These are phyloP conservation scores for Heteromeles arbutifolia DNA, from an alignment of 306 rosid genomes.

Conservation along the genomic window DNA sequence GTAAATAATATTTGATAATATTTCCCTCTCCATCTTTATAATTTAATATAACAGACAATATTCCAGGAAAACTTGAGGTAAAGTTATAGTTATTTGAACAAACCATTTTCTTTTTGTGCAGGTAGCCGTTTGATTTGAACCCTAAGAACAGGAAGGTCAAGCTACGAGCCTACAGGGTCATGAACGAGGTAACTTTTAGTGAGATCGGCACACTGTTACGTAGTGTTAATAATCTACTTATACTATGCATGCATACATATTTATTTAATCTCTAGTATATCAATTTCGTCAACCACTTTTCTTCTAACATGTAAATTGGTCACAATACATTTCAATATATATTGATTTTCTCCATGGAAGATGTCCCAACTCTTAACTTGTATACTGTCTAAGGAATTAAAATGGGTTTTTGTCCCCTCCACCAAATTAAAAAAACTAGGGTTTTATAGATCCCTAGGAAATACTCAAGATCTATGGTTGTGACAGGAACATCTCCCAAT, in stretches of 20 bases:
- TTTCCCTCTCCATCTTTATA: not conserved
- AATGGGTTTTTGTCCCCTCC: slow-evolving; percentile 17
- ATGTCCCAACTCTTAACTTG: slow-evolving; percentile 1
- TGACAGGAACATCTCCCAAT: slow-evolving; percentile 27
- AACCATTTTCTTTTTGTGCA: not conserved
- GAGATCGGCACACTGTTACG: not conserved
- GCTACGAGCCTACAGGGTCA: not conserved
- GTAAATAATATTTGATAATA: not conserved
- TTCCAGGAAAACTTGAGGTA: slow-evolving; percentile 8
- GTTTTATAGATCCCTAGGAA: slow-evolving; percentile 32
- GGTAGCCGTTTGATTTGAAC: slow-evolving; percentile 6
- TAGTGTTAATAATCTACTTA: too few species aligned
- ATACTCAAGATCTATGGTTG: slow-evolving; percentile 31
- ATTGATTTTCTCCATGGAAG: not conserved
- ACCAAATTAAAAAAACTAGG: not conserved
- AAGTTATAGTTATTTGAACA: slow-evolving; percentile 8
- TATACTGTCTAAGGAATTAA: slow-evolving; percentile 7
- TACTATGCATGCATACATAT: not conserved
- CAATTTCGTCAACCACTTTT: not conserved
- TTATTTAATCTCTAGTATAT: not conserved
- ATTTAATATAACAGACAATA: slow-evolving; percentile 8
- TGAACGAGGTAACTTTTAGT: too few species aligned
- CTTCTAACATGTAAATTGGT: not conserved
- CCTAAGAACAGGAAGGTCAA: slow-evolving; percentile 6
- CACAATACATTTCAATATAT: not conserved